phyloP scores from a whole-genome alignment of 192 early-diverging fungal species.

The Entomortierella chlamydospora region DNA sequence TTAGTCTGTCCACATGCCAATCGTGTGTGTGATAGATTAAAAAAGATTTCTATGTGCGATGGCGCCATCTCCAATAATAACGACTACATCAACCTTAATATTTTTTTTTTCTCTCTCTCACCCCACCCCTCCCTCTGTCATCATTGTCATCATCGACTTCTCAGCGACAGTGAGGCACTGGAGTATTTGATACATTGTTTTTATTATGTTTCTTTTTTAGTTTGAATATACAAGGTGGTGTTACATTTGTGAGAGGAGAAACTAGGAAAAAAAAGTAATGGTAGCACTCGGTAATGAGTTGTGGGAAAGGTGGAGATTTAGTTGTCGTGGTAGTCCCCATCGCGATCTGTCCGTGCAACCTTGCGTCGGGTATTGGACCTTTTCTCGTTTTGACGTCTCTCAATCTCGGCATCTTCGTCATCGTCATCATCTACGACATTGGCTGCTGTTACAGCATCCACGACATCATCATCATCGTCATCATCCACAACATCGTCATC shows the following conservation, averaged over 20 bases:
- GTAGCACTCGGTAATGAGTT: background rate
- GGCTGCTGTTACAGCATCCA: background rate
- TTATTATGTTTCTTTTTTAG: background rate
- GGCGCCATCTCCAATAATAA: background rate
- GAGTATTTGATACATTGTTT: background rate
- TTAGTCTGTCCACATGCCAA: conserved; percentile 18
- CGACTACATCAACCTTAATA: conserved; percentile 1
- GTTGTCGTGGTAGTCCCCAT: conserved; percentile 2
- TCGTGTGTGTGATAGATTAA: conserved; percentile 5
- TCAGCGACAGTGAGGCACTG: too few species aligned
- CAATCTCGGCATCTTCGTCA: background rate
- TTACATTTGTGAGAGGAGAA: background rate
- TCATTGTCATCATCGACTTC: too few species aligned
- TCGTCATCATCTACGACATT: conserved; percentile 3
- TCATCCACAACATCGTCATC: conserved; percentile 9
- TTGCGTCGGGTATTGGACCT: conserved; percentile 7
- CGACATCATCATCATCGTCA: conserved; percentile 10
- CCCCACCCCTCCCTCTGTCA: too few species aligned
- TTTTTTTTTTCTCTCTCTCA: background rate
- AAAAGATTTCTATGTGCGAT: background rate
- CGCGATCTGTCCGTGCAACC: background rate
- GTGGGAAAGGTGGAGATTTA: background rate
- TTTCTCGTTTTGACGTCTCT: background rate
- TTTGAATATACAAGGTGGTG: conserved; percentile 7
- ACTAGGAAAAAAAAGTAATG: background rate